A percentile compares a stretch with the other conserved stretches of the same genome.
Conservation (phyloP, 768 basidiomycete species). For the Termitomyces sp. region DNA sequence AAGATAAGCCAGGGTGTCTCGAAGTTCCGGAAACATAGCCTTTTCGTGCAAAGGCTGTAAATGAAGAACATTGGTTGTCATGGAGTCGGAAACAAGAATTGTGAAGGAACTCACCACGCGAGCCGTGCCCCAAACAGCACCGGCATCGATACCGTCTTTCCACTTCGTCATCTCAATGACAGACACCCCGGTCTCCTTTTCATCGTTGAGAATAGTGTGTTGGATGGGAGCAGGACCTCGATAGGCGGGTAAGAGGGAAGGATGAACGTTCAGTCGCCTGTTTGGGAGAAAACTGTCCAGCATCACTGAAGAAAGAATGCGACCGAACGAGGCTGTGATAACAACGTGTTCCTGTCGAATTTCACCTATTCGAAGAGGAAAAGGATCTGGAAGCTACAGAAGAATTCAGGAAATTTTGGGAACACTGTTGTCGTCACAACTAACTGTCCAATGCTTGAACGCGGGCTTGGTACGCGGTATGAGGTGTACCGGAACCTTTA, state of each 20-base stretch:
- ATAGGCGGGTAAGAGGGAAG: constrained; percentile 80
- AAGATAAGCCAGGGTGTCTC: constrained; percentile 52
- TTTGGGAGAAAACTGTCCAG: constrained; percentile 56
- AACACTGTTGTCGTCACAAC: constrained; percentile 11
- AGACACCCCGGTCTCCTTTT: constrained; percentile 71
- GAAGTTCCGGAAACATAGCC: constrained; percentile 50
- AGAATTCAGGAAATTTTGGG: not conserved
- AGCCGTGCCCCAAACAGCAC: constrained; percentile 58
- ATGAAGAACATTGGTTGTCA: not conserved
- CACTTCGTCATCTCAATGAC: constrained; percentile 73
- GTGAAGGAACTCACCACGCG: constrained; percentile 45
- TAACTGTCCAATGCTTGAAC: constrained; percentile 64
- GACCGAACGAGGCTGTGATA: constrained; percentile 88
- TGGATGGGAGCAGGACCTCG: constrained; percentile 94
- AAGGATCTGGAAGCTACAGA: constrained; percentile 35
- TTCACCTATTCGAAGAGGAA: constrained; percentile 17
- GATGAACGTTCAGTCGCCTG: constrained; percentile 82
- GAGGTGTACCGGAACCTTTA: constrained; percentile 49
- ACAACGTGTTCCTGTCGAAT: constrained; percentile 50
- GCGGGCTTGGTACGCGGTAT: constrained; percentile 59
- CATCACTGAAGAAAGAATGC: constrained; percentile 64
- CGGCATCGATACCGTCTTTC: constrained; percentile 73
- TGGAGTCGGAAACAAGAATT: not conserved
- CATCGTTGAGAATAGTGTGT: constrained; percentile 67
- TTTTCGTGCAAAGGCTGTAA: constrained; percentile 48